Percentiles rank a stretch among this genome's conserved stretches.
phyloP scores from a whole-genome alignment of 1,284 basidiomycete species.

The Ganoderma sinense region DNA sequence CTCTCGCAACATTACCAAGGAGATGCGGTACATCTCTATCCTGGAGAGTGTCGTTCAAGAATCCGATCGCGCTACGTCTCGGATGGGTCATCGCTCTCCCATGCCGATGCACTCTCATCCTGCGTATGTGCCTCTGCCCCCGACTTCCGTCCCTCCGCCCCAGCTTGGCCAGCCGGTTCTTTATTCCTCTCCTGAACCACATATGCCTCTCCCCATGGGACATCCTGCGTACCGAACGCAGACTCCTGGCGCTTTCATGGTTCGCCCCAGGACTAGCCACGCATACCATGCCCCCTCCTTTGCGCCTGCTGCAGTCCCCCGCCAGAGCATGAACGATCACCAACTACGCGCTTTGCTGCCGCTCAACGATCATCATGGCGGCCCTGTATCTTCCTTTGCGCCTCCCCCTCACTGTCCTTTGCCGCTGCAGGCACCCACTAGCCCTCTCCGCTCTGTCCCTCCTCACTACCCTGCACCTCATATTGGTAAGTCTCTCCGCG shows the following conservation, averaged over 20 bases:
- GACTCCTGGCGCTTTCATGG: constrained; percentile 55
- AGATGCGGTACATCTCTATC: constrained; percentile 74
- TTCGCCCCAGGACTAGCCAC: constrained; percentile 68
- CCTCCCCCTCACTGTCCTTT: constrained; percentile 13
- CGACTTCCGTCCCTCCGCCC: constrained; percentile 29
- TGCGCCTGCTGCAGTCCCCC: constrained; percentile 36
- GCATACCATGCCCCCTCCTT: constrained; percentile 52
- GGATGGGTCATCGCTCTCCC: constrained; percentile 43
- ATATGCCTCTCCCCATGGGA: constrained; percentile 18
- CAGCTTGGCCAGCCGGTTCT: constrained; percentile 35
- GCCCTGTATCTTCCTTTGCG: constrained; percentile 13
- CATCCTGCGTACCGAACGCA: constrained; percentile 19
- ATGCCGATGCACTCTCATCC: constrained; percentile 18
- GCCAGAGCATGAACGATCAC: constrained; percentile 61
- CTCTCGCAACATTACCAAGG: constrained; percentile 62
- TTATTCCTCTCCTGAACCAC: constrained; percentile 41
- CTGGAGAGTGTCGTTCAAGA: constrained; percentile 79
- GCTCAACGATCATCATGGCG: constrained; percentile 28
- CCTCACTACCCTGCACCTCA: constrained; percentile 26
- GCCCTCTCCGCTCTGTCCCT: constrained; percentile 15
- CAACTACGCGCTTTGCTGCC: constrained; percentile 53
- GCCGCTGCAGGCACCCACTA: constrained; percentile 14
- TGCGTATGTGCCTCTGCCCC: constrained; percentile 23
- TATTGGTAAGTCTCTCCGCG: constrained; percentile 21
- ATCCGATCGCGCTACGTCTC: constrained; percentile 66